These are phyloP conservation scores for Wickerhamomyces silvicola DNA, from an alignment of 805 yeast species.

Conservation along the genomic window DNA sequence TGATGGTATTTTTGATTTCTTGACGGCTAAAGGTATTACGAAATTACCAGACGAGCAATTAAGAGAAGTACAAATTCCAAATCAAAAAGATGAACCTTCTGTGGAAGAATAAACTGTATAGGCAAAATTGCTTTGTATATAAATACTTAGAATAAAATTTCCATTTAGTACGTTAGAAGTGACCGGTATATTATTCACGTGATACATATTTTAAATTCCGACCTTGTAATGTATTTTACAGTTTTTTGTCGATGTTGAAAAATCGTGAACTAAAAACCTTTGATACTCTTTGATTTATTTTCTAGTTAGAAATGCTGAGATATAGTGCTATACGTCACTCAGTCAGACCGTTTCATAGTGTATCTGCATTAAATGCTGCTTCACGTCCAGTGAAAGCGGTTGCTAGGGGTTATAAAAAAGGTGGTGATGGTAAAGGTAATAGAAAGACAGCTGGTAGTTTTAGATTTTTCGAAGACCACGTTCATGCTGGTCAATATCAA, in stretches of 20 bases:
- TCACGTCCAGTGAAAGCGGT: slow-evolving; percentile 8
- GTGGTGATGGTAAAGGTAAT: slow-evolving; percentile 6
- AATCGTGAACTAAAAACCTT: no score
- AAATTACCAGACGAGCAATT: slow-evolving; percentile 11
- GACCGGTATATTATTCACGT: no score
- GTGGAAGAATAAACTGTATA: slow-evolving; percentile 1
- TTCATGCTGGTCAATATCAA: slow-evolving; percentile 24
- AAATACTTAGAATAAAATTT: background rate
- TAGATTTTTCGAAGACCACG: slow-evolving; percentile 28
- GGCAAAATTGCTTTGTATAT: background rate
- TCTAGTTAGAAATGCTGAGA: slow-evolving; percentile 3
- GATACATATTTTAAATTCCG: no score
- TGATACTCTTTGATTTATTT: background rate
- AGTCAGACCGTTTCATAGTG: no score
- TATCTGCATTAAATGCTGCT: slow-evolving; percentile 7
- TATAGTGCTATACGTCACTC: background rate
- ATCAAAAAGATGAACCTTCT: slow-evolving; percentile 11
- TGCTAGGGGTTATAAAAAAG: slow-evolving; percentile 14
- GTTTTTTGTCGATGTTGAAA: no score
- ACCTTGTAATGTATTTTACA: no score
- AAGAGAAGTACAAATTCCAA: slow-evolving; percentile 18
- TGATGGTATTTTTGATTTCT: slow-evolving; percentile 38
- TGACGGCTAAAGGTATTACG: slow-evolving; percentile 37
- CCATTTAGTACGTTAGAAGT: no score
- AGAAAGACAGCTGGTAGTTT: slow-evolving; percentile 23